These are phyloP conservation scores for Thielaviopsis ethacetica DNA, from an alignment of 2,329 filamentous ascomycete genomes.

Conservation along the genomic window DNA sequence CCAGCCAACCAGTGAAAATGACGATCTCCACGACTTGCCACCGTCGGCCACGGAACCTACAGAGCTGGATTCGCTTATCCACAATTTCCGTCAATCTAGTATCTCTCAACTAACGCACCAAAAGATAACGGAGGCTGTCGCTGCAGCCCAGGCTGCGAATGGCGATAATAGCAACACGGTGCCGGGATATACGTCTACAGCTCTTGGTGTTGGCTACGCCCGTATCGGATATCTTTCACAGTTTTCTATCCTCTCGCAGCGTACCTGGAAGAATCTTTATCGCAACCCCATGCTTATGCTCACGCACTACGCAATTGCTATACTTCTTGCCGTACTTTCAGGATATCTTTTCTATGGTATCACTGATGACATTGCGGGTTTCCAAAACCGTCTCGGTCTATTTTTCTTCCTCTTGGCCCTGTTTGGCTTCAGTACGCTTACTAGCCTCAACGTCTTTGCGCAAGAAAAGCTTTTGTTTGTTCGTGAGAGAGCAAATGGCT, in stretches of 20 bases:
- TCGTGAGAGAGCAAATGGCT: conserved; percentile 87
- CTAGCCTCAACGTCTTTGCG: conserved; percentile 84
- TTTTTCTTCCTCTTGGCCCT: conserved; percentile 96
- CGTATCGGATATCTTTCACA: conserved; percentile 67
- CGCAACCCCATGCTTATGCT: conserved; percentile 97
- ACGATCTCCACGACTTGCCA: conserved; percentile 51
- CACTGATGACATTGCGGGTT: conserved; percentile 89
- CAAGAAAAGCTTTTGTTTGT: conserved; percentile 82
- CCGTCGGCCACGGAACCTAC: conserved; percentile 46
- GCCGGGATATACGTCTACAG: conserved; percentile 30
- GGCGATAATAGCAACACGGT: conserved; percentile 37
- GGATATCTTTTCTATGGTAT: conserved; percentile 94
- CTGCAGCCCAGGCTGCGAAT: conserved; percentile 50
- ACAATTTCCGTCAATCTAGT: conserved; percentile 59
- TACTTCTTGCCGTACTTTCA: conserved; percentile 81
- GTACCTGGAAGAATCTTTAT: conserved; percentile 96
- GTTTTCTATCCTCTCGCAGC: conserved; percentile 73
- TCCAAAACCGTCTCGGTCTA: conserved; percentile 90
- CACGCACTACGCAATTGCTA: conserved; percentile 94
- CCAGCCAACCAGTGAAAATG: conserved; percentile 19
- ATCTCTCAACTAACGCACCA: conserved; percentile 59
- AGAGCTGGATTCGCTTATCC: conserved; percentile 68
- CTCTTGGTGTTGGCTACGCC: conserved; percentile 62
- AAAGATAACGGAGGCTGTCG: conserved; percentile 58
- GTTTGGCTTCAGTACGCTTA: conserved; percentile 93